Base-by-base conservation (phyloP, 805 yeast species). In the Clavispora vitiphila region DNA sequence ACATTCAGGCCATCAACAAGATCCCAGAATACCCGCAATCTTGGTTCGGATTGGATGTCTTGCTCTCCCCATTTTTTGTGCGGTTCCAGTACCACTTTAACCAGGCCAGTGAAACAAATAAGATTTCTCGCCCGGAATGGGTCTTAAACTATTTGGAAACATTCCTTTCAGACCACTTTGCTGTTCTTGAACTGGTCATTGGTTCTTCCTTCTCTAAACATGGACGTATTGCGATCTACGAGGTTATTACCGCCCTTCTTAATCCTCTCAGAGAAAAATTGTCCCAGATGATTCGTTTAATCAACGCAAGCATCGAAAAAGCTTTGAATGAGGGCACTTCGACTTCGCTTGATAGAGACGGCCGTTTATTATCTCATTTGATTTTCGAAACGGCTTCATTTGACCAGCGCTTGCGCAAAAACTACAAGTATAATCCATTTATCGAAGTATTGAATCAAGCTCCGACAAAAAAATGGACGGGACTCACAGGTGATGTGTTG, bases 71-170 rank as follows among this genome's bases (percentile, higher is more conserved):
- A 1, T 65, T 81, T 22, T 61, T 63, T 7, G 49, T 68, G 10
- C 68, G 85, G 32, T 78, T 85, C 54, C 62, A 68, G 31, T 84
- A 63, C 60, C 87, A 85, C 55, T 84, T 83, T 53, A 65, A 75
- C 4, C 34, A 55, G 1, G 62, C 71, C 22, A 65, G 60, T 30
- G 83, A 80, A 25, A 83, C 90, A 0, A 82, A 81, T 51, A 72
- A 78, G 35, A 53, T 77, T 20, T 80, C 81, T 43, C 79, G 79
- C 52, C 90, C 91, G 1, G 90, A 84, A 55, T 83, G 87, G 83
- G 74, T 80, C 3, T 70, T 83, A 44, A 60, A 65, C 14, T 83
- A 73, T 50, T 55, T 76, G 5, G 73, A 69, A 43, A 64, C 67
- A 11, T 75, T 71, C 45, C 40, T 77, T 15, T 48, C 53, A 7